Conservation (phyloP, 2,329 filamentous ascomycete species). For the Emergomyces orientalis region DNA sequence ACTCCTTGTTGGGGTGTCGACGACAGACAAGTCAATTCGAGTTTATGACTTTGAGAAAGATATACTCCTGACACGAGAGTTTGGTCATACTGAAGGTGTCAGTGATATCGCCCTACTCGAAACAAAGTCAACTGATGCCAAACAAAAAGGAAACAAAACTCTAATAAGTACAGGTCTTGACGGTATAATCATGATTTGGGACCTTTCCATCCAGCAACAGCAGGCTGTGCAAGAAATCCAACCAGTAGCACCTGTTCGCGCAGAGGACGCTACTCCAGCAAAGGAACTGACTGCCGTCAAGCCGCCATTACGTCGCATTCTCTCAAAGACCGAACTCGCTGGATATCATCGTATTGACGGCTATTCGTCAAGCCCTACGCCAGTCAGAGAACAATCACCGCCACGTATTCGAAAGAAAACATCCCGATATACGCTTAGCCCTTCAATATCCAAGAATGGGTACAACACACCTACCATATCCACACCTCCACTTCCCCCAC, state of each 20-base stretch:
- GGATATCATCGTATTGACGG: constrained; percentile 56
- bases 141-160: constrained; percentile 39
- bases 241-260: constrained; percentile 19
- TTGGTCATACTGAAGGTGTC: constrained; percentile 90
- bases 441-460: constrained; percentile 24
- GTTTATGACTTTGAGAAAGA: constrained; percentile 76
- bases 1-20: constrained; percentile 77
- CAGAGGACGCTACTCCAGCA: constrained; percentile 32
- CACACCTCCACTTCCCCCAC: constrained; percentile 22
- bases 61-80: constrained; percentile 73
- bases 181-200: constrained; percentile 76
- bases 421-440: constrained; percentile 44
- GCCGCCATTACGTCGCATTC: constrained; percentile 70
- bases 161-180: constrained; percentile 69
- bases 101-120: constrained; percentile 70
- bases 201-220: constrained; percentile 28
- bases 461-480: constrained; percentile 25
- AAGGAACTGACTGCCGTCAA: constrained; percentile 48
- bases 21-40: constrained; percentile 89
- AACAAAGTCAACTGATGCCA: constrained; percentile 20
- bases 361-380: constrained; percentile 35
- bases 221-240: constrained; percentile 23
- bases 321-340: constrained; percentile 78
- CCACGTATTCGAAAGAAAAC: constrained; percentile 47
- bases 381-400: constrained; percentile 39